These are phyloP conservation scores for Pythium plurisporium DNA, from an alignment of 352 stramenopile genomes.

Conservation along the genomic window DNA sequence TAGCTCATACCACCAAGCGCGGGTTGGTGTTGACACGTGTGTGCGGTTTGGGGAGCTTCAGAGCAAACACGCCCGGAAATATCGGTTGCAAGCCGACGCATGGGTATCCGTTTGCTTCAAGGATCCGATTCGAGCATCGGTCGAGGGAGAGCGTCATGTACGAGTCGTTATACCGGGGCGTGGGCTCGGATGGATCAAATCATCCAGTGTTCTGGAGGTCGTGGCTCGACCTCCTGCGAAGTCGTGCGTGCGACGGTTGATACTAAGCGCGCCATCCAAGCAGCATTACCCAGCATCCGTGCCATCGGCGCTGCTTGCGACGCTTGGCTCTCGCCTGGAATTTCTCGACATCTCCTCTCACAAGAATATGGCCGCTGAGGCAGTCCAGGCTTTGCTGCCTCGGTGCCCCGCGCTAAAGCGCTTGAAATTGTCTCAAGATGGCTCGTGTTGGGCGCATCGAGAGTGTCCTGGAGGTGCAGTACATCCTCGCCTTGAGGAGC, in stretches of 20 bases:
- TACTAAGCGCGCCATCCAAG: background rate
- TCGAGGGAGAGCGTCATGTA: background rate
- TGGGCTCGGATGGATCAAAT: background rate
- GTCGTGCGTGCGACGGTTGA: background rate
- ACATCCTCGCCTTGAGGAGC: background rate
- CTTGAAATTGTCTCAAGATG: background rate
- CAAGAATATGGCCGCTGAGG: background rate
- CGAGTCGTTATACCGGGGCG: background rate
- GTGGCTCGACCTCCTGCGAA: background rate
- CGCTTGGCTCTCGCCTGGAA: background rate
- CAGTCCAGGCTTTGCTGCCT: background rate
- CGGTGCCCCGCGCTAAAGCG: background rate
- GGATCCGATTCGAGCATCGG: background rate
- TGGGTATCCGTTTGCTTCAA: too few species aligned
- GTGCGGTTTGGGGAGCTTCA: background rate
- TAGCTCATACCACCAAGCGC: background rate
- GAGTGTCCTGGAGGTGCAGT: background rate
- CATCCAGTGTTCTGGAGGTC: background rate
- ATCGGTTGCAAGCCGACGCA: too few species aligned
- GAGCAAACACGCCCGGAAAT: too few species aligned
- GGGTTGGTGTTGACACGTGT: background rate
- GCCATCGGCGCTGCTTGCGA: background rate
- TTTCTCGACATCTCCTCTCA: background rate
- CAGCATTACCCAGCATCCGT: background rate
- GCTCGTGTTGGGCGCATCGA: background rate